Evolutionary conservation across 2,329 filamentous ascomycete species (phyloP).

Genomic region (Paradendryphiella salina): DNA sequence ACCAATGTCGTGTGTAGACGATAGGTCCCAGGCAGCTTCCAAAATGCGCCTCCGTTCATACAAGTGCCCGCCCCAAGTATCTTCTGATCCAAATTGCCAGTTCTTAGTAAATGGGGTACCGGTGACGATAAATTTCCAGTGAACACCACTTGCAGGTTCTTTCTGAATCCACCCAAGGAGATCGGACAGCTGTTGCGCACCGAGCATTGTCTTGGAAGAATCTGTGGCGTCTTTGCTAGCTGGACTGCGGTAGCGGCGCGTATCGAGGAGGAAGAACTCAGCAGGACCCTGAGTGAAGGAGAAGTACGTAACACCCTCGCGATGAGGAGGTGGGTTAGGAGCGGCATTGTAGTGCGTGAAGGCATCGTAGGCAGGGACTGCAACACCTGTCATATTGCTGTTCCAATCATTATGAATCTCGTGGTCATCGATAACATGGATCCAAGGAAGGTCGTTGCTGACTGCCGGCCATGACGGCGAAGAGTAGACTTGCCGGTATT

Average conservation of each 20-base stretch:
- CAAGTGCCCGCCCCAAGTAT: slow-evolving; percentile 95
- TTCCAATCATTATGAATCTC: slow-evolving; percentile 96
- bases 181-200: slow-evolving; percentile 74
- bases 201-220: slow-evolving; percentile 82
- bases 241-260: slow-evolving; percentile 78
- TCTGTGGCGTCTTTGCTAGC: slow-evolving; percentile 65
- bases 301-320: slow-evolving; percentile 76
- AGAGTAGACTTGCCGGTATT: slow-evolving; percentile 94
- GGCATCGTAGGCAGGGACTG: slow-evolving; percentile 76
- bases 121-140: slow-evolving; percentile 91
- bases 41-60: slow-evolving; percentile 76
- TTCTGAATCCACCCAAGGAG: slow-evolving; percentile 75
- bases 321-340: slow-evolving; percentile 75
- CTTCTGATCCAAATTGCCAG: slow-evolving; percentile 83
- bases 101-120: slow-evolving; percentile 97
- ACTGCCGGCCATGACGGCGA: slow-evolving; percentile 86
- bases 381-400: slow-evolving; percentile 77
- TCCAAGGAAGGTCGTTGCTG: slow-evolving; percentile 85
- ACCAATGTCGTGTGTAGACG: slow-evolving; percentile 69
- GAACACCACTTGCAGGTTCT: slow-evolving; percentile 73
- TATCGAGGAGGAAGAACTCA: slow-evolving; percentile 93
- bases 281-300: slow-evolving; percentile 87
- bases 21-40: slow-evolving; percentile 88
- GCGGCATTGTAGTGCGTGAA: slow-evolving; percentile 84
- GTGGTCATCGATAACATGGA: slow-evolving; percentile 95